These are phyloP conservation scores for Croton setiger DNA, from an alignment of 441 rosid species.

Conservation along the genomic window DNA sequence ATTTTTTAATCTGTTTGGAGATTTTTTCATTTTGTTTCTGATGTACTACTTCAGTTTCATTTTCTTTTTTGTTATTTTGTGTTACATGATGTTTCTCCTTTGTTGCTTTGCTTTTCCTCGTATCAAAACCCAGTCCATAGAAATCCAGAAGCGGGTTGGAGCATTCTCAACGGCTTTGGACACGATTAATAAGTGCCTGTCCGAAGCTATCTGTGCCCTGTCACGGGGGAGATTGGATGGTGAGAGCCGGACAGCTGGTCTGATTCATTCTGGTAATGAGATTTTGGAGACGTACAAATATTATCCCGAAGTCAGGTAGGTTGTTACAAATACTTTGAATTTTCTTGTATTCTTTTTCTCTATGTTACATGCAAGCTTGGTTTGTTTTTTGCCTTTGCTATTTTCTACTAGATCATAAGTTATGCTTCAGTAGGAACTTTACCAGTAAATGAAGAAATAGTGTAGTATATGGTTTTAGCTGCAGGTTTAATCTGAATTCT, in stretches of 20 bases:
- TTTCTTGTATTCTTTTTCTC: not conserved
- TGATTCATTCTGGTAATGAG: slow-evolving; percentile 81
- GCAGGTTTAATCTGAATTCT: not conserved
- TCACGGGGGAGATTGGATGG: slow-evolving; percentile 88
- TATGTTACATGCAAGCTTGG: not conserved
- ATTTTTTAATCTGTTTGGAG: not conserved
- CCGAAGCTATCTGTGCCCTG: slow-evolving; percentile 79
- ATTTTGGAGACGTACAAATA: slow-evolving; percentile 83
- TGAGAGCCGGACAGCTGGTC: slow-evolving; percentile 81
- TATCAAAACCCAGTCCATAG: slow-evolving; percentile 57
- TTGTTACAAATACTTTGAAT: not conserved
- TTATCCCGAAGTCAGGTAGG: slow-evolving; percentile 79
- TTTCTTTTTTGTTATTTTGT: slow-evolving; percentile 3
- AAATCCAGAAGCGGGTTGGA: slow-evolving; percentile 87
- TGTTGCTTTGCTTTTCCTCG: slow-evolving; percentile 13
- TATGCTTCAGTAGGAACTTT: slow-evolving; percentile 6
- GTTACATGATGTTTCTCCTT: slow-evolving; percentile 6
- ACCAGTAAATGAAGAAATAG: not conserved
- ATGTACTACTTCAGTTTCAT: not conserved
- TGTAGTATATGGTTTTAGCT: not conserved
- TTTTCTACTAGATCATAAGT: not conserved
- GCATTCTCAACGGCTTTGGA: slow-evolving; percentile 89
- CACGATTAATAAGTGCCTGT: slow-evolving; percentile 81
- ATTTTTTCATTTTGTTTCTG: not conserved
- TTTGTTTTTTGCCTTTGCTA: not conserved